phyloP scores from a whole-genome alignment of 2,329 filamentous ascomycete genomes.

The Alternaria brassicae region DNA sequence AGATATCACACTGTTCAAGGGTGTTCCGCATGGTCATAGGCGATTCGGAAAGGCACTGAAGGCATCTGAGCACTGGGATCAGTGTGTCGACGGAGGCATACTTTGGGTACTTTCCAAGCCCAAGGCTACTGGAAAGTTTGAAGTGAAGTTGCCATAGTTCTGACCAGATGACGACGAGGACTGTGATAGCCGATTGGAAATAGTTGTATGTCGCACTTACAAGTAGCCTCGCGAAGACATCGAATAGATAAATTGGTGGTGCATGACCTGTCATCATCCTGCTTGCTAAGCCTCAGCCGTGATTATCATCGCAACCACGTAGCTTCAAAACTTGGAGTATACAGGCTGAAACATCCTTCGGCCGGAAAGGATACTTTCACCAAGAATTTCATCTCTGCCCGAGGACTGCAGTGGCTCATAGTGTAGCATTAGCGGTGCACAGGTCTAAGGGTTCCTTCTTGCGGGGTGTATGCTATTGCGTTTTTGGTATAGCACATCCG shows the following conservation, averaged over 20 bases:
- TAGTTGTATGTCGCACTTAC: neutral
- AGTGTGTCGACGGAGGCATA: conserved; percentile 54
- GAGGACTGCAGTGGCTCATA: neutral
- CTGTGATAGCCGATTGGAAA: neutral
- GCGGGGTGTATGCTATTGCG: neutral
- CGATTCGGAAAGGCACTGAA: conserved; percentile 55
- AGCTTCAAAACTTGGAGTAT: too few relatives aligned
- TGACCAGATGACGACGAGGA: neutral
- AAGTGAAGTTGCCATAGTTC: conserved; percentile 38
- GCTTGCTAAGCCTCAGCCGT: too few relatives aligned
- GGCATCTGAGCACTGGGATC: conserved; percentile 54
- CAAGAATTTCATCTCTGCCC: neutral
- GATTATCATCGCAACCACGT: too few relatives aligned
- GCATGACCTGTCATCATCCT: neutral
- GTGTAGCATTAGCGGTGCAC: neutral
- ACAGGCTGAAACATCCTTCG: neutral
- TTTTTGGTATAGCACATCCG: neutral
- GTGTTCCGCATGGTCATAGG: conserved; percentile 62
- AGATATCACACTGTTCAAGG: conserved; percentile 58
- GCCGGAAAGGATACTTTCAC: fast-evolving
- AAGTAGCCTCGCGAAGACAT: neutral
- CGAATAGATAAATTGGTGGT: neutral
- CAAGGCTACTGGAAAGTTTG: conserved; percentile 40
- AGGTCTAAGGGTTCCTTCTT: neutral
- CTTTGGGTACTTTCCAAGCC: conserved; percentile 52